These are phyloP conservation scores for Cicer chorassanicum DNA, from an alignment of 306 rosid species.

Conservation along the genomic window DNA sequence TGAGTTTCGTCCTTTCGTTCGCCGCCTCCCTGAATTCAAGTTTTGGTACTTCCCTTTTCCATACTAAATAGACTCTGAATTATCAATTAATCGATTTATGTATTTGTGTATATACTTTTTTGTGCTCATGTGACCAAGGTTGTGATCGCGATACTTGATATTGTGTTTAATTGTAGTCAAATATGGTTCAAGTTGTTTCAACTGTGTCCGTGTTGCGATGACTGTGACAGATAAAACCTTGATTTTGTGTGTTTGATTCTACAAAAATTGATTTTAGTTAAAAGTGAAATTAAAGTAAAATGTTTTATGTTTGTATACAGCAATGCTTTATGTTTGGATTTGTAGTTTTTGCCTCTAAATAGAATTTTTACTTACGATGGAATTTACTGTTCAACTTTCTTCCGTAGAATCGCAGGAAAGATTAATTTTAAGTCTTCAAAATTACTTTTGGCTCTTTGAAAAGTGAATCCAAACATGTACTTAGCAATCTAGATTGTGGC, in stretches of 20 bases:
- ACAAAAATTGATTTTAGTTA: no score
- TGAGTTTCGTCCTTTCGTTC: conserved; percentile 96
- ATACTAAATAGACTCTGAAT: neutral
- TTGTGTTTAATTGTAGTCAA: neutral
- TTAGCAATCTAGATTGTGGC: conserved; percentile 1
- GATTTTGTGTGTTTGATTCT: neutral
- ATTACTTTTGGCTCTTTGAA: no score
- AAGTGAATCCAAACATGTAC: no score
- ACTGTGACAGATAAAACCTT: neutral
- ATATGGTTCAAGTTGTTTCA: neutral
- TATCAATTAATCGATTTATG: neutral
- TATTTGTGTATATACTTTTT: neutral
- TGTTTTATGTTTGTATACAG: no score
- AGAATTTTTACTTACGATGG: no score
- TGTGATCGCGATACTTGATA: neutral
- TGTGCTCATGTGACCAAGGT: neutral
- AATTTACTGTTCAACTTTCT: no score
- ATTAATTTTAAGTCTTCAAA: no score
- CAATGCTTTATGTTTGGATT: no score
- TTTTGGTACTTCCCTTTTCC: conserved; percentile 61
- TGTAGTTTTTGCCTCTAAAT: no score
- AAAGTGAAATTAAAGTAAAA: no score
- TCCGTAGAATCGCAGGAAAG: no score
- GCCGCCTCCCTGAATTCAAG: conserved; percentile 95
- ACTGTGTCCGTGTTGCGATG: neutral